phyloP scores from a whole-genome alignment of 2,329 filamentous ascomycete genomes.

The Arthrobotrys musiformis region DNA sequence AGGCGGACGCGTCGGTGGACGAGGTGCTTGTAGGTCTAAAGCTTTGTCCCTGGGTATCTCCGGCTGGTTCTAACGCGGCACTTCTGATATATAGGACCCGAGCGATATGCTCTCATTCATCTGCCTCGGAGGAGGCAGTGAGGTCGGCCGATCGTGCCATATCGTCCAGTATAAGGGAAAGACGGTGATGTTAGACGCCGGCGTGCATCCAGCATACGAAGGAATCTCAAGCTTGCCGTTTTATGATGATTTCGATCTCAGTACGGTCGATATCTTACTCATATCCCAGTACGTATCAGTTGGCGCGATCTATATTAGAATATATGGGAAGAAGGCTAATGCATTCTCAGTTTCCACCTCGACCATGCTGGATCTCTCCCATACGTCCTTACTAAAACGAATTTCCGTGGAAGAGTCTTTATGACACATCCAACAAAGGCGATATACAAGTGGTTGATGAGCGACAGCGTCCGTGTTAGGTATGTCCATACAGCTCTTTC shows the following conservation, averaged over 20 bases:
- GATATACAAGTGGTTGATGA: slow-evolving; percentile 99
- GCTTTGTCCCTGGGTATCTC: background rate
- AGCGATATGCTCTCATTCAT: slow-evolving; percentile 94
- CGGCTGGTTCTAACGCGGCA: slow-evolving; percentile 6
- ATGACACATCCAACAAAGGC: slow-evolving; percentile 99
- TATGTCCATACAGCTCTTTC: slow-evolving; percentile 62
- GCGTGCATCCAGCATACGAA: slow-evolving; percentile 95
- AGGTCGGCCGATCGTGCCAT: slow-evolving; percentile 96
- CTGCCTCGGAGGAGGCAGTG: slow-evolving; percentile 92
- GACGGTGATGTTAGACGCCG: slow-evolving; percentile 98
- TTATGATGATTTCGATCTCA: slow-evolving; percentile 98
- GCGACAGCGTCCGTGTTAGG: slow-evolving; percentile 92
- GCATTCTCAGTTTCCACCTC: slow-evolving; percentile 83
- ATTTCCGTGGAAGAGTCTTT: slow-evolving; percentile 95
- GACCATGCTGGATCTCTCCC: slow-evolving; percentile 99
- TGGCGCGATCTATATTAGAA: slow-evolving; percentile 68
- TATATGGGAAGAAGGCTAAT: slow-evolving; percentile 54
- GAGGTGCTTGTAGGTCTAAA: slow-evolving; percentile 74
- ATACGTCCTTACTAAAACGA: slow-evolving; percentile 96
- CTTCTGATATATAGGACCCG: slow-evolving; percentile 70
- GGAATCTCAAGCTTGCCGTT: slow-evolving; percentile 93
- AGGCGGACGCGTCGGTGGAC: slow-evolving; percentile 72
- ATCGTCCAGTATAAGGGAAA: slow-evolving; percentile 99
- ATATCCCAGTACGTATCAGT: slow-evolving; percentile 83
- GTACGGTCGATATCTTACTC: slow-evolving; percentile 93